These are phyloP conservation scores for Balamuthia mandrillaris DNA, from an alignment of 208 protist genomes.

Conservation along the genomic window DNA sequence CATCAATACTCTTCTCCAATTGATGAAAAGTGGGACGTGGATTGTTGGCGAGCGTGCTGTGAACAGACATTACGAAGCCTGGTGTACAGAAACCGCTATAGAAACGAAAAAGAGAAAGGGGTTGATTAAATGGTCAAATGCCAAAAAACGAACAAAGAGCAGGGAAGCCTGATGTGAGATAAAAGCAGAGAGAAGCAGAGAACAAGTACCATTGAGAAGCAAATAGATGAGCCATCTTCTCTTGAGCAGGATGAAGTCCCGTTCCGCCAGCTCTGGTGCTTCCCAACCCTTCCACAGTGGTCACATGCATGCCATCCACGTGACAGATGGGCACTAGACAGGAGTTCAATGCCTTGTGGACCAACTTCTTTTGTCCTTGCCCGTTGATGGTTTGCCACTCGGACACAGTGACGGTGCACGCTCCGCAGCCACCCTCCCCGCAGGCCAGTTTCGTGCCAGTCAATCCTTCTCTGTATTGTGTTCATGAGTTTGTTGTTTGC, in stretches of 20 bases:
- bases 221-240: slow-evolving; percentile 56
- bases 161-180: too few species aligned
- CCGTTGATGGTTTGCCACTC: slow-evolving; percentile 8
- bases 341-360: slow-evolving; percentile 65
- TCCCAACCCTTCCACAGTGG: slow-evolving; percentile 72
- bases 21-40: not conserved
- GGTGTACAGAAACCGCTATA: slow-evolving; percentile 11
- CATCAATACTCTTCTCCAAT: not conserved
- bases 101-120: not conserved
- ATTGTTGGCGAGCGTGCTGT: not conserved
- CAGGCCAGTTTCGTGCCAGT: slow-evolving; percentile 45
- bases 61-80: not conserved
- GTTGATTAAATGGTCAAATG: too few species aligned
- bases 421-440: slow-evolving; percentile 44
- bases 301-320: slow-evolving; percentile 67
- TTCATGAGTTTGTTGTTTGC: not conserved
- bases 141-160: too few species aligned
- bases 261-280: slow-evolving; percentile 34
- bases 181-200: too few species aligned
- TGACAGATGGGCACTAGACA: slow-evolving; percentile 70
- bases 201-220: slow-evolving; percentile 67
- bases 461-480: not conserved
- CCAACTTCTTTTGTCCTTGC: not conserved
- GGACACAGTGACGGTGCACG: slow-evolving; percentile 42
- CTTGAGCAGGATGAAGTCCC: slow-evolving; percentile 66